A percentile compares a stretch with the other conserved stretches of the same genome.
phyloP scores from a whole-genome alignment of 805 yeast species.

The Candida ortonii region DNA sequence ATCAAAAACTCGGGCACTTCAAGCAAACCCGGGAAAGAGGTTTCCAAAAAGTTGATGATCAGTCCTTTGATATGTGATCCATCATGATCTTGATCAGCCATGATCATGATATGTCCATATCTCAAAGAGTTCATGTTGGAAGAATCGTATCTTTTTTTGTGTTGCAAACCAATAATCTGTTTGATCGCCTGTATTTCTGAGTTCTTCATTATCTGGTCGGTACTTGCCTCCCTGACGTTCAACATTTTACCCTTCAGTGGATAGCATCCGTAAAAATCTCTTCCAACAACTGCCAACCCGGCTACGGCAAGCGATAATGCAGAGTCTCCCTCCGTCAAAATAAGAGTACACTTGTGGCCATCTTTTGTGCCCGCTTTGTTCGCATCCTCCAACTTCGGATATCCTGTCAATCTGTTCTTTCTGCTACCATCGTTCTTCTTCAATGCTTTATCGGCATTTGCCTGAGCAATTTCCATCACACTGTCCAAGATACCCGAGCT shows the following conservation, averaged over 20 bases:
- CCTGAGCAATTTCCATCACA: conserved; percentile 77
- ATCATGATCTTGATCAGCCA: conserved; percentile 99
- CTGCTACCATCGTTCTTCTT: conserved; percentile 86
- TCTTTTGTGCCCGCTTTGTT: conserved; percentile 94
- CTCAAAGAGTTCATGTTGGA: conserved; percentile 71
- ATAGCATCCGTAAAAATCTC: conserved; percentile 92
- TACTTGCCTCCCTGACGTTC: conserved; percentile 93
- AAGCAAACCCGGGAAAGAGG: conserved; percentile 90
- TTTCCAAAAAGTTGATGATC: conserved; percentile 86
- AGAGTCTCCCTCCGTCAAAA: conserved; percentile 96
- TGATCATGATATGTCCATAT: conserved; percentile 96
- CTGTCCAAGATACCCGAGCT: conserved; percentile 72
- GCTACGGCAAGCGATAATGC: conserved; percentile 90
- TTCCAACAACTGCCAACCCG: conserved; percentile 91
- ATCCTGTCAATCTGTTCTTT: conserved; percentile 81
- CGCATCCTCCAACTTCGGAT: conserved; percentile 90
- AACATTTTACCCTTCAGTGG: conserved; percentile 93
- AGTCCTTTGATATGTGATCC: conserved; percentile 97
- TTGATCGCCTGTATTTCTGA: conserved; percentile 93
- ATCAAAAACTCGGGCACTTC: conserved; percentile 87
- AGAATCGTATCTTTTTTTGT: conserved; percentile 67
- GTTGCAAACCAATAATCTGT: conserved; percentile 93
- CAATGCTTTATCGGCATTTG: conserved; percentile 83
- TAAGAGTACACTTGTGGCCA: conserved; percentile 87
- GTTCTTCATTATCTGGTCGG: conserved; percentile 92